phyloP scores from a whole-genome alignment of 164 flowering plant genomes.

The Buxus sempervirens region DNA sequence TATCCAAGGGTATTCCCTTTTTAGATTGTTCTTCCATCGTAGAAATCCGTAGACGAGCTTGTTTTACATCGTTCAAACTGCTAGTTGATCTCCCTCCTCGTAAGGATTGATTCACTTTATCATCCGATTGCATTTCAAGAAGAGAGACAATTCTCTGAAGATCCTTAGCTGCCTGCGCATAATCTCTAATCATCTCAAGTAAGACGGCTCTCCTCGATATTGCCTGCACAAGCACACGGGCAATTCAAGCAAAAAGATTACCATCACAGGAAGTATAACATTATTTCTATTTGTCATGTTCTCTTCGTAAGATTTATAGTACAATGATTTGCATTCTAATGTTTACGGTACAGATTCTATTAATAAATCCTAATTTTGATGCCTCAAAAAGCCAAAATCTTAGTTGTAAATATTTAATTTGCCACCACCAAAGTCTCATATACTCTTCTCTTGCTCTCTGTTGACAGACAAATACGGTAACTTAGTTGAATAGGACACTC shows the following conservation, averaged over 20 bases:
- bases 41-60: conserved; percentile 51
- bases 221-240: conserved; percentile 50
- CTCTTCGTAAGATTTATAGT: no score
- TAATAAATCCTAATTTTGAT: no score
- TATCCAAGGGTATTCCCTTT: conserved; percentile 58
- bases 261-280: neutral
- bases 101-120: conserved; percentile 32
- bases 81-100: conserved; percentile 25
- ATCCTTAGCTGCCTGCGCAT: conserved; percentile 73
- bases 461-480: no score
- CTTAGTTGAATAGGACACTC: no score
- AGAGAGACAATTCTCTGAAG: conserved; percentile 55
- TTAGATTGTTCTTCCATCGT: conserved; percentile 60
- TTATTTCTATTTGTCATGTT: no score
- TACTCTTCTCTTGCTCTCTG: no score
- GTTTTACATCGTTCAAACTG: conserved; percentile 44
- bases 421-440: no score
- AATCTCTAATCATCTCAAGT: conserved; percentile 86
- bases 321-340: no score
- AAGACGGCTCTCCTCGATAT: conserved; percentile 85
- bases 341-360: no score
- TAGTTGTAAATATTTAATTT: no score
- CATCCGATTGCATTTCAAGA: conserved; percentile 48
- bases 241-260: conserved; percentile 4
- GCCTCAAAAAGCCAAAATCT: no score